phyloP scores from a whole-genome alignment of 768 basidiomycete species.

The Amanita fuliginea region DNA sequence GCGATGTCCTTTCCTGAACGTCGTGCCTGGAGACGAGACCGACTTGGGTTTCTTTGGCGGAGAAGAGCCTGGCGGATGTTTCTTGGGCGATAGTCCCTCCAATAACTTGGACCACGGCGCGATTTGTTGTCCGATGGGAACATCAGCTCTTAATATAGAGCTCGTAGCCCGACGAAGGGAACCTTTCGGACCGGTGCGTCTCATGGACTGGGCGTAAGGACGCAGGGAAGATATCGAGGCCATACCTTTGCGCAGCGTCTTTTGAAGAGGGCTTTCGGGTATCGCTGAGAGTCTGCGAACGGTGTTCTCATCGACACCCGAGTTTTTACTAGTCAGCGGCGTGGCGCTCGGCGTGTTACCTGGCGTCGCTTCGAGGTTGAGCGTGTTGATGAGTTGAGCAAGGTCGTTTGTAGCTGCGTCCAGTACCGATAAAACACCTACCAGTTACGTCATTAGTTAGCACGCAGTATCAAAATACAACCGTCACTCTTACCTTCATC shows the following conservation, averaged over 20 bases:
- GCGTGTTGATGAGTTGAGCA: constrained; percentile 63
- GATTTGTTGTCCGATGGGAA: constrained; percentile 42
- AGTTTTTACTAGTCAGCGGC: constrained; percentile 20
- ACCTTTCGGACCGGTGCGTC: constrained; percentile 9
- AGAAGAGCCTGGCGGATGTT: constrained; percentile 11
- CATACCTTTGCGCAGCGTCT: constrained; percentile 21
- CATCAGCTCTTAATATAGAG: constrained; percentile 7
- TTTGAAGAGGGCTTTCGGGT: constrained; percentile 28
- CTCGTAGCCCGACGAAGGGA: constrained; percentile 2
- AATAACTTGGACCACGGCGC: constrained; percentile 47
- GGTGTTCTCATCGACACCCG: constrained; percentile 10
- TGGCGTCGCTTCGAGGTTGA: constrained; percentile 77
- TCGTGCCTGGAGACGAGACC: constrained; percentile 8
- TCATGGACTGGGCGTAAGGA: constrained; percentile 30
- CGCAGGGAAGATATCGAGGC: constrained; percentile 37
- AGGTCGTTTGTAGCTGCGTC: constrained; percentile 76
- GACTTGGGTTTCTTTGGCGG: constrained; percentile 10
- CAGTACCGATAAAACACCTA: constrained; percentile 56
- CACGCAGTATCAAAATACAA: background rate
- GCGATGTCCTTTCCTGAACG: constrained; percentile 33
- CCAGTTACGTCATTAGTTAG: background rate
- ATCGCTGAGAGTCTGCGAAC: constrained; percentile 16
- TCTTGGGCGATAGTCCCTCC: constrained; percentile 18
- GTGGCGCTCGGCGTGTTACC: constrained; percentile 36
- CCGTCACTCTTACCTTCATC: no score